A percentile compares a stretch with the other conserved stretches of the same genome.
Conservation (phyloP, 2,329 filamentous ascomycete species). For the Colletotrichum orchidophilum region DNA sequence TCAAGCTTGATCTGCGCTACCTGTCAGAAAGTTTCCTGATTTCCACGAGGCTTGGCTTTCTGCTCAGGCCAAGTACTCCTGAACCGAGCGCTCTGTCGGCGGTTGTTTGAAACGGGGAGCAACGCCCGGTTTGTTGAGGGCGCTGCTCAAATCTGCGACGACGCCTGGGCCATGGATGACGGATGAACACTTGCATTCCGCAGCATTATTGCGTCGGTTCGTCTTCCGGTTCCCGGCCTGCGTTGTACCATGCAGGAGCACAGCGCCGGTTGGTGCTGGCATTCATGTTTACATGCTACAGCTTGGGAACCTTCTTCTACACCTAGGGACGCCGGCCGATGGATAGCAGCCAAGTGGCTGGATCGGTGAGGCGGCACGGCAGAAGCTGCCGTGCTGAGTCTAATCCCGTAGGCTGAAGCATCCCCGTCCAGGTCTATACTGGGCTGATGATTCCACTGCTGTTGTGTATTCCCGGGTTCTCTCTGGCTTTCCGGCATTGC, state of each 20-base stretch:
- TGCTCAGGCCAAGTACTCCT: not conserved
- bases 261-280: not conserved
- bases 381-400: no score
- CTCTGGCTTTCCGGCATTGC: no score
- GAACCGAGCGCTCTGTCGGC: not conserved
- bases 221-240: not conserved
- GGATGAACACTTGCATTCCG: not conserved
- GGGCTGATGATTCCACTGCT: no score
- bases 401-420: no score
- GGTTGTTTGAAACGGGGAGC: slow-evolving; percentile 16
- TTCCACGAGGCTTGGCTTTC: slow-evolving; percentile 18
- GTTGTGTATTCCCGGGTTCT: no score
- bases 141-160: not conserved
- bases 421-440: no score
- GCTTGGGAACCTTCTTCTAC: no score
- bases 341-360: no score
- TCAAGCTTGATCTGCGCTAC: not conserved
- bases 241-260: not conserved
- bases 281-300: no score
- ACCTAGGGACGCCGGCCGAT: no score
- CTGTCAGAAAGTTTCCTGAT: slow-evolving; percentile 11
- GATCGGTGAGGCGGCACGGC: no score
- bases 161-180: not conserved
- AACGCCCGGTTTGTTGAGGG: slow-evolving; percentile 1
- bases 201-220: no score